Conservation (phyloP, 192 early-diverging fungal genomes). For the Phycomyces nitens region DNA sequence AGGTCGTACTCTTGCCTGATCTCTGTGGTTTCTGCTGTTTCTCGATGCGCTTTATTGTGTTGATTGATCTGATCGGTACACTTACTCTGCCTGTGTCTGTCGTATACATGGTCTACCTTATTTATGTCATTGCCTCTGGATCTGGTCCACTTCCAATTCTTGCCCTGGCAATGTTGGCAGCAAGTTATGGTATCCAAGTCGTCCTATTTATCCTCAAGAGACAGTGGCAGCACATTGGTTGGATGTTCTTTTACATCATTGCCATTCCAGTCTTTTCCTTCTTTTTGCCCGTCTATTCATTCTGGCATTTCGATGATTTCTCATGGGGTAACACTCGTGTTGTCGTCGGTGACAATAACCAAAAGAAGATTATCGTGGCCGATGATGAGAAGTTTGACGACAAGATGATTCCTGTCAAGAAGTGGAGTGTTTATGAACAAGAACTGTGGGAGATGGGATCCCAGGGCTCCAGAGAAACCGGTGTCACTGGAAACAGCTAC, state of each 20-base stretch:
- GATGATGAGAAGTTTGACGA: slow-evolving; percentile 86
- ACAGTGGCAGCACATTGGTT: slow-evolving; percentile 80
- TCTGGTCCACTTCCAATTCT: slow-evolving; percentile 70
- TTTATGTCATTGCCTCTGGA: slow-evolving; percentile 63
- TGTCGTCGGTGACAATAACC: slow-evolving; percentile 66
- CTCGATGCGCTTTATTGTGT: slow-evolving; percentile 96
- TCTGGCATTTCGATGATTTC: slow-evolving; percentile 99
- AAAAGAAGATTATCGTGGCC: slow-evolving; percentile 56
- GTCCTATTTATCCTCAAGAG: slow-evolving; percentile 77
- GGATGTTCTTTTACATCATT: slow-evolving; percentile 86
- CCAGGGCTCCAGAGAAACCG: slow-evolving; percentile 41
- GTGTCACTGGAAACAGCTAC: slow-evolving; percentile 34
- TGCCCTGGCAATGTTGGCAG: slow-evolving; percentile 75
- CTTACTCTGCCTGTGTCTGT: slow-evolving; percentile 77
- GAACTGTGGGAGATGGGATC: slow-evolving; percentile 68
- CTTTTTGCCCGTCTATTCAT: slow-evolving; percentile 90
- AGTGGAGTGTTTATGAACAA: slow-evolving; percentile 86
- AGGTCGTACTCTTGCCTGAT: slow-evolving; percentile 79
- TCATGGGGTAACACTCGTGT: slow-evolving; percentile 96
- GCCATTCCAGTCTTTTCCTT: slow-evolving; percentile 88
- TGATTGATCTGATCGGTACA: slow-evolving; percentile 86
- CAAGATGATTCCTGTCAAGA: slow-evolving; percentile 76
- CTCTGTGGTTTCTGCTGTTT: slow-evolving; percentile 97
- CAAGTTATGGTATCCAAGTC: slow-evolving; percentile 86
- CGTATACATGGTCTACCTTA: slow-evolving; percentile 74